Evolutionary conservation across 441 rosid species (phyloP).

Genomic region (Aquilaria agallochum): DNA sequence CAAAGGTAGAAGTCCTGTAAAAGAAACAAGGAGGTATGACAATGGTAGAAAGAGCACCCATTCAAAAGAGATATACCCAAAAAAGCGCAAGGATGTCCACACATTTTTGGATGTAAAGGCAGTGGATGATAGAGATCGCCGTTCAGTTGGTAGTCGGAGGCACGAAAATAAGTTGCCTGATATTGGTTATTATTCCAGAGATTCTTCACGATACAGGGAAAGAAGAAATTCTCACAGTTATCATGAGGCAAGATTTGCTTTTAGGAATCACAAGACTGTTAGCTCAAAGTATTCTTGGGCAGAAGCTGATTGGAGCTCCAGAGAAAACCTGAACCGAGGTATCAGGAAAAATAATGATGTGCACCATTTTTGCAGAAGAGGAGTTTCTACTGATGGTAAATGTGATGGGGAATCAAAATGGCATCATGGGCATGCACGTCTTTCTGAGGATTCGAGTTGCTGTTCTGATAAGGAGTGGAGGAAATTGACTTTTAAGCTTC

Average conservation of each 20-base stretch:
- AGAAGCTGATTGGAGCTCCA: conserved; percentile 21
- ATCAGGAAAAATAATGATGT: conserved; percentile 22
- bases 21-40: conserved; percentile 21
- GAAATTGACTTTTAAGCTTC: conserved; percentile 21
- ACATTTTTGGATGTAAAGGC: conserved; percentile 19
- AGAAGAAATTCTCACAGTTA: conserved; percentile 20
- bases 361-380: conserved; percentile 27
- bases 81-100: conserved; percentile 19
- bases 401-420: conserved; percentile 23
- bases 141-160: conserved; percentile 24
- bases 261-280: conserved; percentile 14
- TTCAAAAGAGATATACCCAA: conserved; percentile 13
- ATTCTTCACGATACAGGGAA: conserved; percentile 21
- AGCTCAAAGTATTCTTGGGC: conserved; percentile 14
- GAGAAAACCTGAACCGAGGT: conserved; percentile 26
- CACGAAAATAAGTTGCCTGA: conserved; percentile 17
- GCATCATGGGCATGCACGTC: conserved; percentile 18
- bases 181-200: conserved; percentile 20
- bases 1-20: conserved; percentile 18
- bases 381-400: conserved; percentile 17
- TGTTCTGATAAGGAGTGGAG: conserved; percentile 23
- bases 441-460: conserved; percentile 23
- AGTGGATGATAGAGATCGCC: conserved; percentile 19
- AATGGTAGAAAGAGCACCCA: conserved; percentile 6
- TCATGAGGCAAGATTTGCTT: conserved; percentile 19